These are phyloP conservation scores for Rubroboletus pulcherrimus DNA, from an alignment of 768 basidiomycete genomes.

Conservation along the genomic window DNA sequence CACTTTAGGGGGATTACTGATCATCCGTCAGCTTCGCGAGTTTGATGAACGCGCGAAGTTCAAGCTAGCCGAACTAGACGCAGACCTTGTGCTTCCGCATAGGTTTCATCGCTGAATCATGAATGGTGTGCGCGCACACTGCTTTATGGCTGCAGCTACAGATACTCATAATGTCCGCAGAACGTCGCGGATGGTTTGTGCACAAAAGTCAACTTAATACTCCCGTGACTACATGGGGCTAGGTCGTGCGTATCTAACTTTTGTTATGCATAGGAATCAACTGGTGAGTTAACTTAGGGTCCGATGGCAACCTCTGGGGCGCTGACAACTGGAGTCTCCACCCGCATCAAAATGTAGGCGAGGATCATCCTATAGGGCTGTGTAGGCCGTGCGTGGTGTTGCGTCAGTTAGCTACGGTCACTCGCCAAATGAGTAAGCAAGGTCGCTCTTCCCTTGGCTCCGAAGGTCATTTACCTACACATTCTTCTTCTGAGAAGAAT, in stretches of 20 bases:
- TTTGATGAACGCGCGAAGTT: background rate
- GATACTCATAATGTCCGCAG: slow-evolving; percentile 6
- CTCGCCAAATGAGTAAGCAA: background rate
- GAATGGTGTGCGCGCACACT: background rate
- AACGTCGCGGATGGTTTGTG: background rate
- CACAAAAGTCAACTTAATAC: background rate
- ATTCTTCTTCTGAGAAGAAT: background rate
- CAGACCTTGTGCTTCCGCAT: background rate
- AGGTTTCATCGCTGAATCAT: background rate
- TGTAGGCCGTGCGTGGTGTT: background rate
- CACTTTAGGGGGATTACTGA: background rate
- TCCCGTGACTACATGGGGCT: background rate
- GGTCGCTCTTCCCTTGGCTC: background rate
- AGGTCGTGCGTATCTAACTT: background rate
- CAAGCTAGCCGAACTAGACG: background rate
- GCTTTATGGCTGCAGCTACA: background rate
- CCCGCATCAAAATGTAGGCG: background rate
- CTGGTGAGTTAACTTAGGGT: background rate
- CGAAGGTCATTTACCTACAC: background rate
- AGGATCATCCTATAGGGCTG: background rate
- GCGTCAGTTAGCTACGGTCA: background rate
- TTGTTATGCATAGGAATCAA: background rate
- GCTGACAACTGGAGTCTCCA: background rate
- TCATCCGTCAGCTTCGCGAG: background rate
- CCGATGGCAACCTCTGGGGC: background rate